Evolutionary conservation across 257 asterid genomes (phyloP), one percentile per base, ranked within the genome.

Genomic region (Solanum sejunctum): DNA sequence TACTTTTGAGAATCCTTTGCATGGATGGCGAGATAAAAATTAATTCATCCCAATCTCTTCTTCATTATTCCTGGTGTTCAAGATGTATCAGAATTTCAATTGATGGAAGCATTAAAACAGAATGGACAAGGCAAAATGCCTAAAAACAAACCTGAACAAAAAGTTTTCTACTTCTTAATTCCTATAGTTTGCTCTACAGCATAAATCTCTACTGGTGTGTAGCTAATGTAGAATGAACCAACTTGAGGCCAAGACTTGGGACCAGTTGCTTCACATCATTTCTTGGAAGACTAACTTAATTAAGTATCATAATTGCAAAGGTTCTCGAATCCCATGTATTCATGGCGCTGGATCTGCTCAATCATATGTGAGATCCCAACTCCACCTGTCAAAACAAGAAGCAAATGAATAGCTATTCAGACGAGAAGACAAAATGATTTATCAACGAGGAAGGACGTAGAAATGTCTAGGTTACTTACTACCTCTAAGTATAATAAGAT

Each of bases 301-400:
- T 84, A 93, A 8, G 61, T 85, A 0, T 83, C 84, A 21, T 95
- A 95, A 91, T 92, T 91, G 95, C 99, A 95, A 57, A 95, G 88
- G 90, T 92, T 89, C 85, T 95, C 97, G 73, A 95, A 95, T 7
- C 99, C 99, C 99, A 95, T 94, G 90, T 95, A 94, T 39, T 95
- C 96, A n/a, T 91, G 85, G 80, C 89, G 91, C 55, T 91, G 88
- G 54, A 95, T 91, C 93, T 94, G 94, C 47, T 93, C 94, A 16
- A 94, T 85, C 99, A 95, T 94, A 91, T 94, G 93, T 10, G 96
- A 90, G 78, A 95, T 90, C 26, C 99, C 98, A 45, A 95, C 98
- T 18, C 98, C 98, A 84, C 99, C 98, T 96, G 89, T 86, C 83
- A 45, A 83, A 82, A 32, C 15, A 7, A 82, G 49, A 77, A 8